phyloP scores from a whole-genome alignment of 2,329 filamentous ascomycete species.

The Penicillium hesseltinei region DNA sequence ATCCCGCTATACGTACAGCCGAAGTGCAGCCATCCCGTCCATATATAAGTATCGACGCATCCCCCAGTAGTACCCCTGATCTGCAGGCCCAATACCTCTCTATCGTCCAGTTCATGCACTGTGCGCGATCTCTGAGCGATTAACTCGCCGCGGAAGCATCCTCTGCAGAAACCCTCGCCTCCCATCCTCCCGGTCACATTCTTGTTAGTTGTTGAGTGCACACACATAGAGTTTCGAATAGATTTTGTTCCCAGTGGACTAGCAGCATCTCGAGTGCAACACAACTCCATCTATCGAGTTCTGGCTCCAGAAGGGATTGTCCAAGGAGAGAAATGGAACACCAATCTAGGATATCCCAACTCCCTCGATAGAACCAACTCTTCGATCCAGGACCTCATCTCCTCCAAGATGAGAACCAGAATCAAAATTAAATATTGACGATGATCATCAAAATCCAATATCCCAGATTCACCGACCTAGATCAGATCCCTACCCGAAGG shows the following conservation, averaged over 20 bases:
- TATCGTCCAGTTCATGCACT: constrained; percentile 11
- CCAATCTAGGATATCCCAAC: background rate
- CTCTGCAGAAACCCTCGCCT: constrained; percentile 20
- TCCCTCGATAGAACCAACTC: background rate
- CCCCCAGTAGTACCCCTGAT: constrained; percentile 20
- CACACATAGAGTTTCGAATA: background rate
- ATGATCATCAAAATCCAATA: background rate
- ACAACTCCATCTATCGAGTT: background rate
- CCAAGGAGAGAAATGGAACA: background rate
- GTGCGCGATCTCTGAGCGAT: background rate
- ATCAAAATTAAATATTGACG: background rate
- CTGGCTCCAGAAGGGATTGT: background rate
- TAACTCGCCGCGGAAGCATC: constrained; percentile 1
- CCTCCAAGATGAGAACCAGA: background rate
- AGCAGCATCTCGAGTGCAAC: background rate
- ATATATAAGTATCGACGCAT: constrained; percentile 20
- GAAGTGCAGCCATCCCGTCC: constrained; percentile 6
- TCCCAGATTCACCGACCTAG: background rate
- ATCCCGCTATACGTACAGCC: constrained; percentile 17
- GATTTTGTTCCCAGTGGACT: background rate
- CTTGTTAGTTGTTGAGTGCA: constrained; percentile 8
- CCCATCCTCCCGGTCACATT: constrained; percentile 20
- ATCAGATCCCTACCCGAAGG: background rate
- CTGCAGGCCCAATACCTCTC: constrained; percentile 8
- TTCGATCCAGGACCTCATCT: background rate